phyloP scores from a whole-genome alignment of 257 asterid genomes.

The Solanum paucissectum region DNA sequence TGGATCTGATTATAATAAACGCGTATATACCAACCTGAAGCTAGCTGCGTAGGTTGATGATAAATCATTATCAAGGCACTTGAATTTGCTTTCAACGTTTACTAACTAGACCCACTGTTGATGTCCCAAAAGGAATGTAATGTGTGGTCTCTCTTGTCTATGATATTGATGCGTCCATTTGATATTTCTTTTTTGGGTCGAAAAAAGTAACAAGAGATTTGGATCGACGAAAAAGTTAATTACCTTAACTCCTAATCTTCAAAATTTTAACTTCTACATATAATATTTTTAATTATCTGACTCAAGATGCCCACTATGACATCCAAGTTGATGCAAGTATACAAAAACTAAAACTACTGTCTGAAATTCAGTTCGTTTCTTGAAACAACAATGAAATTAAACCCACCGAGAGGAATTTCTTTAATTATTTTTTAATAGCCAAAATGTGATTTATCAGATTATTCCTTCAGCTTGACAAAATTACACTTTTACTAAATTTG shows the following conservation, averaged over 20 bases:
- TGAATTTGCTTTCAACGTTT: not conserved
- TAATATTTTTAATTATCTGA: not conserved
- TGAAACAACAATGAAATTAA: not conserved
- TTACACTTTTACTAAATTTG: not conserved
- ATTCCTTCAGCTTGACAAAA: not conserved
- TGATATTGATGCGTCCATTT: not conserved
- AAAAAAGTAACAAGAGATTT: not conserved
- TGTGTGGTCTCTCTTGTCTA: not conserved
- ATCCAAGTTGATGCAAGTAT: not conserved
- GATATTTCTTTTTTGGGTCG: not conserved
- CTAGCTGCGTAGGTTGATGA: not conserved
- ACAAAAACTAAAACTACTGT: not conserved
- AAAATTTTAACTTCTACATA: not conserved
- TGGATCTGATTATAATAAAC: not conserved
- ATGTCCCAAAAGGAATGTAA: not conserved
- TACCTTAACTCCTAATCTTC: not conserved
- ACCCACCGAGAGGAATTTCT: not conserved
- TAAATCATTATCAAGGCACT: not conserved
- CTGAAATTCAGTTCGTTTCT: not conserved
- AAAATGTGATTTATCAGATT: not conserved
- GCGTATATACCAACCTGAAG: not conserved
- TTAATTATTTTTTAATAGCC: not conserved
- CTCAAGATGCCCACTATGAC: not conserved
- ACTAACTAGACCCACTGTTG: not conserved
- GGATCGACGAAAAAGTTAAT: accelerated